Evolutionary conservation across 2,329 filamentous ascomycete genomes (phyloP), one percentile per base, ranked within the genome.

Genomic region (Chalaropsis ovoidea): DNA sequence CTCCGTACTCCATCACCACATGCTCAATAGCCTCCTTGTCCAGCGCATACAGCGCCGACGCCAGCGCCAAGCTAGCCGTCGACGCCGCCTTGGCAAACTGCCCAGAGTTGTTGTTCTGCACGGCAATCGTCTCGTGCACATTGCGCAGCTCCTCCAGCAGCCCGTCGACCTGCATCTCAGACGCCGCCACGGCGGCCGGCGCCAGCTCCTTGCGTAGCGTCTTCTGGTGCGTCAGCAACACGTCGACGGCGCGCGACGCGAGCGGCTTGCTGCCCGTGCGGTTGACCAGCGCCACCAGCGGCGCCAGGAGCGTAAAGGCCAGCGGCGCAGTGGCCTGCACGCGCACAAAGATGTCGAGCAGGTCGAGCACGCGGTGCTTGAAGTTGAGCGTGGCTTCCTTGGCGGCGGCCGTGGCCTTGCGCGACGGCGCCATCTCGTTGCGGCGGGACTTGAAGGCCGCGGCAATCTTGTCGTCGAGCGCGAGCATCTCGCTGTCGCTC

Each of bases 401-500:
- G 65, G 93, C 92, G 68, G 93, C 88, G 72, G 90, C 90, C 71
- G 88, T 88, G 72, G 94, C 86, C 75, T 92, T 89, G 77, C 92
- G 94, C 72, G 88, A 87, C 73, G 81, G 86, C 1, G 79, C 77
- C 17, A 78, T 78, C 19, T 71, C 70, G 74, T 90, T 86, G 69
- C 83, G 84, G 61, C 86, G 85, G 69, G 92, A 86, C 69, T 86
- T 85, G 80, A 97, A 95, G 68, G 96, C 90, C 69, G 89, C 89
- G 62, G 86, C 84, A 3, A 99, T 83, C 72, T 93, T 87, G 11
- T 83, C 82, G 71, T 97, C 93, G 17, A 97, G 79, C 2, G 86
- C 86, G 76, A 96, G 86, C 94, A 97, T 97, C 73, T 96, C 88
- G 19, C 93, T 91, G 76, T 97, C 93, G 68, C 90, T 88, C 91